These are phyloP conservation scores for Hyaloperonospora brassicae DNA, from an alignment of 352 stramenopile species.

Conservation along the genomic window DNA sequence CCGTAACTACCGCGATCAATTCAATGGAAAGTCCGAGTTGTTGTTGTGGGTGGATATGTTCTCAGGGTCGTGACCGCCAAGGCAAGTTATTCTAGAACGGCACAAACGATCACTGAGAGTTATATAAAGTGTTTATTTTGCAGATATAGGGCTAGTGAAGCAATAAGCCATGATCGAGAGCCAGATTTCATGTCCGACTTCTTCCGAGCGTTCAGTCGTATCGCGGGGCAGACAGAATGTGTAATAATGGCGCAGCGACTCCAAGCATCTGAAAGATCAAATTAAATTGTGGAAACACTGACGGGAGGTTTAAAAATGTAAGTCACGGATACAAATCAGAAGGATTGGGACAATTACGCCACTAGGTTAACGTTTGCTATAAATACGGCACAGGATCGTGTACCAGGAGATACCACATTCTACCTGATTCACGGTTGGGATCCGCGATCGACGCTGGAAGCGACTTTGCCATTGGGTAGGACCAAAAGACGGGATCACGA, in stretches of 20 bases:
- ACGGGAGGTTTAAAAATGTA: too few species aligned
- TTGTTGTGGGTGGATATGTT: conserved; percentile 4
- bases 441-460: not conserved
- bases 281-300: too few species aligned
- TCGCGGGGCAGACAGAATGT: not conserved
- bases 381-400: conserved; percentile 7
- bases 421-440: too few species aligned
- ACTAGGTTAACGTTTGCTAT: conserved; percentile 19
- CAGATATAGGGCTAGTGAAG: conserved; percentile 4
- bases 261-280: not conserved
- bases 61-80: not conserved
- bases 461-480: not conserved
- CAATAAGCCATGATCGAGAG: too few species aligned
- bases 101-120: not conserved
- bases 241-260: conserved; percentile 1
- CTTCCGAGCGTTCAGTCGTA: not conserved
- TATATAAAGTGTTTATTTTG: conserved; percentile 20
- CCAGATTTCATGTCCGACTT: too few species aligned
- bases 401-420: not conserved
- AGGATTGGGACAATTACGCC: conserved; percentile 28
- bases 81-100: conserved; percentile 1
- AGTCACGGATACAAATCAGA: conserved; percentile 1
- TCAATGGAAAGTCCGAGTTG: conserved; percentile 10
- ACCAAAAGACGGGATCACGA: too few species aligned
- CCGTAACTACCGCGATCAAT: conserved; percentile 3